Base-by-base conservation (phyloP, 257 asterid species). In the Solanum arcanum region DNA sequence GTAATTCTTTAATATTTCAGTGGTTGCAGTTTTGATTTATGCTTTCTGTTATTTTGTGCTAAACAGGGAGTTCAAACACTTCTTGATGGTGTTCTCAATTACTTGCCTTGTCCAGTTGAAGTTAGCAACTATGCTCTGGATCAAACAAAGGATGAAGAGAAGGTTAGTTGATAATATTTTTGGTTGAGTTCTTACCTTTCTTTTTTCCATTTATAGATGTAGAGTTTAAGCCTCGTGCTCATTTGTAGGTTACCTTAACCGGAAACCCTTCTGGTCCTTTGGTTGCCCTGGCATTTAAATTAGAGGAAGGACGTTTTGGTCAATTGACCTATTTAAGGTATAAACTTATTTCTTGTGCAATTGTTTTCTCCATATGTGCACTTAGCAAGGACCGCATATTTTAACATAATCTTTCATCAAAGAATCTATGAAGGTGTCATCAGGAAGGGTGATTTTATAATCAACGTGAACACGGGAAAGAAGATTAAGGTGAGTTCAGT, bases 291-390 rank as follows among this genome's bases (percentile, higher is more conserved):
- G 99, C 99, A 89, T 97, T 97, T 91, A 97, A 97, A 91, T 84
- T 97, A 90, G 99, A 97, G 90, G 99, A 97, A 92, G 99, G 98
- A 60, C 90, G 95, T 88, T 97, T 96, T 91, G 99, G 98, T 88
- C 99, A 97, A 87, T 89, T 97, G 87, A 97, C 99, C 44, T 97
- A 93, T 93, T 86, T 97, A 87, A 97, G 99, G 99, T 97, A 92
- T 49, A 89, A 35, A 6, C 70, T 86, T 73, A 75, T 33, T 47
- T 56, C 39, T 76, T 49, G 68, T 60, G 74, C 12, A 84, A 73
- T 66, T 33, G 37, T 70, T 44, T 41, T 27, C 69, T 49, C 29
- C 3, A 5, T 18, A 18, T 29, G 85, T 81, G 69, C 69, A 49
- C 68, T 27, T 29, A 18, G 85, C 46, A 47, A 81, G 69, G 62